Base-by-base conservation (phyloP, 2,329 filamentous ascomycete genomes). In the Colletotrichum tabaci region DNA sequence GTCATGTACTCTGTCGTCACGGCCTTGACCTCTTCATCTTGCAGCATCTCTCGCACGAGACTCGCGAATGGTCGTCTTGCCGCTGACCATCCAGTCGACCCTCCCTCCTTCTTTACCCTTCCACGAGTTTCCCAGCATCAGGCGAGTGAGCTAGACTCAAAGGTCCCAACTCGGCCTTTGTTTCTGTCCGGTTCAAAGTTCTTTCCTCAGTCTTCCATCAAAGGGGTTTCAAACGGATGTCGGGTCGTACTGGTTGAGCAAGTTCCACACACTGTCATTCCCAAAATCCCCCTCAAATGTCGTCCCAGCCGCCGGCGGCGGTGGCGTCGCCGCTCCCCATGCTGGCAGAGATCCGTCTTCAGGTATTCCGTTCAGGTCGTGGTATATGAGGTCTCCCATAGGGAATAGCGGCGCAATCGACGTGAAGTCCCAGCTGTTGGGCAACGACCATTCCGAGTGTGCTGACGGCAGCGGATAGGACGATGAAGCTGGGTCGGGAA, bases 371-470 rank as follows among this genome's bases (percentile, higher is more conserved):
- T 82, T 84, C 4, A 90, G 80, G 44, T 90, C 85, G 73, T 90
- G 88, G 75, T 87, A 90, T 0, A 89, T 79, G 6, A 91, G 80
- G 74, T 91, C 89, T 23, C 86, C 85, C 69, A 87, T 88, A 0
- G 89, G 86, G 66, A 88, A 89, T 70, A 90, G 84, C 18, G 88
- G 87, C 73, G 87, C 84, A 69, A 91, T 83, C 13, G 81, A 80
- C 26, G 84, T 80, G 75, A 89, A 85, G 74, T 87, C 84, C 71
- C 88, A 87, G 66, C 82, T 79, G 8, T 80, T 79, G 2, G 86
- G 85, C 52, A 85, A 74, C 18, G 79, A 77, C 83, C 84, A 86
- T 23, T 72, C 70, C 23, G 70, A 72, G 46, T 64, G 55, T 38
- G 70, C 49, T 16, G 70, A 71, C 9, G 70, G 70, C 30, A 71